Base-by-base conservation (phyloP, 768 basidiomycete species). In the Filobasidium floriforme region DNA sequence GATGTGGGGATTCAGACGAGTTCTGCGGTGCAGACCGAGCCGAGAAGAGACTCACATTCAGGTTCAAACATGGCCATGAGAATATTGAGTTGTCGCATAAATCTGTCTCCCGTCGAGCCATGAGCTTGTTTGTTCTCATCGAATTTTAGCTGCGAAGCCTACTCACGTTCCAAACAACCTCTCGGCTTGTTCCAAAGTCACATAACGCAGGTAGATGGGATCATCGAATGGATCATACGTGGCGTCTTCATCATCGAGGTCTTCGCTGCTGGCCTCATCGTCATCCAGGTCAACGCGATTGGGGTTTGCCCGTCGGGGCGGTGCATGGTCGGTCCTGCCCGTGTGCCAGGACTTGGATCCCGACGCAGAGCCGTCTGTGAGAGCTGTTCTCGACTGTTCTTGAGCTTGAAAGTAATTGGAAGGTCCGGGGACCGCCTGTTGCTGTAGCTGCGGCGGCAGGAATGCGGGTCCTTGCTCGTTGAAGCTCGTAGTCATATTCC, bases 21-120 rank as follows among this genome's bases (percentile, higher is more conserved):
- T 44, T 10, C 10, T 10, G 43, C 19, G 19, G 43, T 44, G 10
- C 43, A 10, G 43, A 19, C 10, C 19, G 10, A 44, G 43, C 19
- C 43, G 19, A 9, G 52, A 54, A 26, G 9, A 10, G 52, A 54
- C 52, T 11, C 22, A 54, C 52, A 54, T 9, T 9, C 52, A 9
- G 52, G 52, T 11, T 54, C 52, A 54, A 54, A 54, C 52, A 54
- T 54, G 18, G 52, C 52, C 22, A 54, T 54, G 52, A 54, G 10
- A 9, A 12, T 26, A 26, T 54, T 54, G 11, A n/a, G 18, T 9
- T 22, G 15, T 9, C 52, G 9, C 52, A 54, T 54, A 26, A 54
- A 54, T 9, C 52, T 54, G 22, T 9, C 10, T 11, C 15, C 43
- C n/a, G n/a, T n/a, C n/a, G n/a, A n/a, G n/a, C n/a, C n/a, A n/a